Conservation (phyloP, 805 yeast genomes). For the Yamadazyma sp. region DNA sequence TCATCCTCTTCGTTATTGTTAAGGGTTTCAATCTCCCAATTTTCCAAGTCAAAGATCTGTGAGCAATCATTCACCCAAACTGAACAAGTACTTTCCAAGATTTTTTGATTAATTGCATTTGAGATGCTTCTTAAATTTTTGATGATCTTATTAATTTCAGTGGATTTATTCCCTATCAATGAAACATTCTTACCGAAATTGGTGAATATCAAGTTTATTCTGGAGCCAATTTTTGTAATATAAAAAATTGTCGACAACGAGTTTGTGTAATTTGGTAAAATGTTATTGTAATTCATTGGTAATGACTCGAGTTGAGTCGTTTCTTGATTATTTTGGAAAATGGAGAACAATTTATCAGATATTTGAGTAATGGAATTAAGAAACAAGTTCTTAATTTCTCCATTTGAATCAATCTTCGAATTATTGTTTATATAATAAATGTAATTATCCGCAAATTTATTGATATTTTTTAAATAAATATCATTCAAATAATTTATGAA, state of each 20-base stretch:
- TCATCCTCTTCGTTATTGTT: slow-evolving; percentile 12
- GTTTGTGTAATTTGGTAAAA: slow-evolving; percentile 39
- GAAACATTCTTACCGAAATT: slow-evolving; percentile 30
- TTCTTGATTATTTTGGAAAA: slow-evolving; percentile 28
- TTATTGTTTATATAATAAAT: slow-evolving; percentile 26
- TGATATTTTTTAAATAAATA: slow-evolving; percentile 24
- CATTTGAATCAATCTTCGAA: slow-evolving; percentile 27
- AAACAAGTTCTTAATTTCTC: slow-evolving; percentile 25
- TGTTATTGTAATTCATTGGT: slow-evolving; percentile 32
- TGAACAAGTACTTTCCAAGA: slow-evolving; percentile 40
- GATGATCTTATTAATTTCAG: slow-evolving; percentile 36
- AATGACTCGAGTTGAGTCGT: slow-evolving; percentile 29
- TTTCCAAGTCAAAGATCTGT: slow-evolving; percentile 42
- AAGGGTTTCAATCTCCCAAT: slow-evolving; percentile 31
- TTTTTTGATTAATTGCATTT: slow-evolving; percentile 31
- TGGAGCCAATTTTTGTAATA: slow-evolving; percentile 25
- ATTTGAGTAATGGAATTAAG: slow-evolving; percentile 24
- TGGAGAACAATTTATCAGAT: slow-evolving; percentile 21
- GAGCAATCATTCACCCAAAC: slow-evolving; percentile 46
- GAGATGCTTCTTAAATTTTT: slow-evolving; percentile 33
- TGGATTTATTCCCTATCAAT: slow-evolving; percentile 31
- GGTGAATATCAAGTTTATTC: slow-evolving; percentile 27
- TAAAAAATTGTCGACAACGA: slow-evolving; percentile 40
- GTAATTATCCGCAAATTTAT: slow-evolving; percentile 37
- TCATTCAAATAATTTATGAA: slow-evolving; percentile 33